Evolutionary conservation across 192 early-diverging fungal species (phyloP).

Genomic region (Podila minutissima): DNA sequence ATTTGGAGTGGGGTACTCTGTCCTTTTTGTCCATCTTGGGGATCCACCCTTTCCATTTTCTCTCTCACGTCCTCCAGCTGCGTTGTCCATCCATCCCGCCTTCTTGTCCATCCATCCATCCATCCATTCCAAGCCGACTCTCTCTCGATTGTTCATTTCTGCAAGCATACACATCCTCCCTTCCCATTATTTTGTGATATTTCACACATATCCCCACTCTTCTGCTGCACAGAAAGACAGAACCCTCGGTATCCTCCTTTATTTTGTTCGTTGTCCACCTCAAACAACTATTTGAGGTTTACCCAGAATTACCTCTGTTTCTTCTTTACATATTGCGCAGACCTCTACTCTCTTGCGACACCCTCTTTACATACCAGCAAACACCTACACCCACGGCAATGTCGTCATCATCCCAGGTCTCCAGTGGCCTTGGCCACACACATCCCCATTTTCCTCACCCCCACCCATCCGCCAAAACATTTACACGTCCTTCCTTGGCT

Average conservation of each 20-base stretch:
- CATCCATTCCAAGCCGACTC: too few species aligned
- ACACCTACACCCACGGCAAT: neutral
- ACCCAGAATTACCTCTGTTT: slow-evolving; percentile 2
- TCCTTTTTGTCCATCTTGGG: too few species aligned
- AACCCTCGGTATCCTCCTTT: too few species aligned
- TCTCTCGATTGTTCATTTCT: neutral
- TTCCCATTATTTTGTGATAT: too few species aligned
- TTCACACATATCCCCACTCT: too few species aligned
- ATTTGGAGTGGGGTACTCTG: too few species aligned
- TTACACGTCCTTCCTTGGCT: neutral
- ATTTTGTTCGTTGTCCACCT: neutral
- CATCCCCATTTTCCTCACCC: neutral
- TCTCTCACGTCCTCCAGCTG: neutral
- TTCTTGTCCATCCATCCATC: slow-evolving; percentile 2
- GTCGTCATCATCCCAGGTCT: neutral
- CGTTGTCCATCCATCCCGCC: neutral
- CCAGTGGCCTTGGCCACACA: neutral
- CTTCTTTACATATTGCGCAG: slow-evolving; percentile 1
- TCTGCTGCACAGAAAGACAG: too few species aligned
- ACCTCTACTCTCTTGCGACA: too few species aligned
- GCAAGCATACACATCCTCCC: neutral
- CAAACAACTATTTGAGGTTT: too few species aligned
- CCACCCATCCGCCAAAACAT: neutral
- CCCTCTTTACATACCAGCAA: too few species aligned
- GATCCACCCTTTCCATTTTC: neutral